A percentile compares a stretch with the other conserved stretches of the same genome.
Conservation (phyloP, 257 asterid species). For the Plectranthus barbatus region DNA sequence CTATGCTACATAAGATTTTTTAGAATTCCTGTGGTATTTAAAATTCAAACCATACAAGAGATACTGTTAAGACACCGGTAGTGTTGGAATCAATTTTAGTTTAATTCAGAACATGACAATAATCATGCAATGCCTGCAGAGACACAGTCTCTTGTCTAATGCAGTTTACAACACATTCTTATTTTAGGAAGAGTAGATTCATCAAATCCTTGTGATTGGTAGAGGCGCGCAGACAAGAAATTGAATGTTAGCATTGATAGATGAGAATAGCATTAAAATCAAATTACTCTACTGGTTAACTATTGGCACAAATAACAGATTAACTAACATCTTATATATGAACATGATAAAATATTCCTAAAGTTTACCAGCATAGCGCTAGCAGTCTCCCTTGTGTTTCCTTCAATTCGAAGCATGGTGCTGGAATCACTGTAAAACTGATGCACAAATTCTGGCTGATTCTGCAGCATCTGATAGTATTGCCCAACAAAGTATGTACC, state of each 20-base stretch:
- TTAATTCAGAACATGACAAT: not conserved
- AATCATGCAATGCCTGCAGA: not conserved
- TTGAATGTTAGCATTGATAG: not conserved
- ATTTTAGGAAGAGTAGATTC: not conserved
- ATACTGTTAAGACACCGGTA: not conserved
- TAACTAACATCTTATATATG: not conserved
- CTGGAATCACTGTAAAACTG: slow-evolving; percentile 88
- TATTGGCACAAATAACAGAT: not conserved
- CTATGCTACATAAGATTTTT: not conserved
- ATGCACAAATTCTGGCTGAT: slow-evolving; percentile 72
- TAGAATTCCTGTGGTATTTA: not conserved
- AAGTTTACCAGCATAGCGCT: slow-evolving; percentile 69
- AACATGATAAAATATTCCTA: slow-evolving; percentile 9
- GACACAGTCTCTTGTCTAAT: not conserved
- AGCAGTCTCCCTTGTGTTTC: slow-evolving; percentile 68
- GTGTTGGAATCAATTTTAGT: not conserved
- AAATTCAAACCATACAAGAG: not conserved
- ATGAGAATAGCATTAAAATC: not conserved
- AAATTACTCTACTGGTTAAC: not conserved
- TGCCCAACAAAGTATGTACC: slow-evolving; percentile 96
- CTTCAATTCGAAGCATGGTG: slow-evolving; percentile 89
- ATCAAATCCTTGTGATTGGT: not conserved
- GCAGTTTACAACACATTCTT: not conserved
- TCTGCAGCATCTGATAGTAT: slow-evolving; percentile 88
- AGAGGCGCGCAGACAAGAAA: not conserved